phyloP scores from a whole-genome alignment of 768 basidiomycete species.

The Lentinula lateritia region DNA sequence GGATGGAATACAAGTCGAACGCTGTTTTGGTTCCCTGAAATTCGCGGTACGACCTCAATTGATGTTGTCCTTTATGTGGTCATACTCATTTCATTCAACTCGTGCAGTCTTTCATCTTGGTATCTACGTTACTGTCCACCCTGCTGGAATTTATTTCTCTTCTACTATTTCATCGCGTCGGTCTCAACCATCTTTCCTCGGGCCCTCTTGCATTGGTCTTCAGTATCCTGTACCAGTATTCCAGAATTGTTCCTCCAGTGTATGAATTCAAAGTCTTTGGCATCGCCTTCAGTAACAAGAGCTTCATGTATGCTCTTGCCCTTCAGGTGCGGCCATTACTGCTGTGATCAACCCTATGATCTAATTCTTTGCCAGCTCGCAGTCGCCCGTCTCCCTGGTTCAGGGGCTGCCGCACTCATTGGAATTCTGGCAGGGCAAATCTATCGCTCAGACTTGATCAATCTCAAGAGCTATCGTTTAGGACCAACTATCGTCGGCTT shows the following conservation, averaged over 20 bases:
- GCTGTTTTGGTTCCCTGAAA: constrained; percentile 83
- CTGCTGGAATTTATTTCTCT: constrained; percentile 62
- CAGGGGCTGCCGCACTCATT: constrained; percentile 51
- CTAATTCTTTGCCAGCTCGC: constrained; percentile 45
- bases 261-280: constrained; percentile 79
- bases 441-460: constrained; percentile 79
- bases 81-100: not conserved
- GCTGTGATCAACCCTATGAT: not conserved
- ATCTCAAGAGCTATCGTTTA: constrained; percentile 75
- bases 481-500: constrained; percentile 54
- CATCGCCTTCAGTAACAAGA: constrained; percentile 70
- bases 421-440: constrained; percentile 70
- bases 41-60: constrained; percentile 57
- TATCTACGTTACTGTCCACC: constrained; percentile 62
- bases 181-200: constrained; percentile 69
- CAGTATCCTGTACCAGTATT: constrained; percentile 80
- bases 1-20: constrained; percentile 66
- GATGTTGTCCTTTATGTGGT: not conserved
- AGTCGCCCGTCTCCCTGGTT: constrained; percentile 61
- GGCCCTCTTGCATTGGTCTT: constrained; percentile 77
- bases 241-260: constrained; percentile 66
- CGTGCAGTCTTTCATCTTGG: constrained; percentile 67
- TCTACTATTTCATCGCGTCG: constrained; percentile 57
- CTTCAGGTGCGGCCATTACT: constrained; percentile 47
- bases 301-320: constrained; percentile 65